phyloP scores from a whole-genome alignment of 2,329 filamentous ascomycete species.

The Venturiaceae sp. region DNA sequence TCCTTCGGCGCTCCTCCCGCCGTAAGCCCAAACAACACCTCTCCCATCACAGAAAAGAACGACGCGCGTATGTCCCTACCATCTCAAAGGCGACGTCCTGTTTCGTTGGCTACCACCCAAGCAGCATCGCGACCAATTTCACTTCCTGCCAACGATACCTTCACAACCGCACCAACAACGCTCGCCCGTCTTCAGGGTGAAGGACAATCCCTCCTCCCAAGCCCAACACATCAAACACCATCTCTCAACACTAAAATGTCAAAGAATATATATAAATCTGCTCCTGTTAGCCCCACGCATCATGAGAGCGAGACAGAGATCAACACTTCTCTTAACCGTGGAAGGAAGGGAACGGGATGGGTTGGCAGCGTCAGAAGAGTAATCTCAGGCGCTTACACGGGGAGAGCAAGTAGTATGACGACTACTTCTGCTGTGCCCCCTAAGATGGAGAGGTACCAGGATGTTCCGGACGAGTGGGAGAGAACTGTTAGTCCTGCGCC shows the following conservation, averaged over 20 bases:
- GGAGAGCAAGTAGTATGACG: not conserved
- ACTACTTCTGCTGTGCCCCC: not conserved
- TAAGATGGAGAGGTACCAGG: not conserved
- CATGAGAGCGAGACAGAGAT: not conserved
- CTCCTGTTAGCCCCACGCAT: conserved; percentile 23
- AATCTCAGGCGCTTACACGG: conserved; percentile 18
- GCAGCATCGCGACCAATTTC: not conserved
- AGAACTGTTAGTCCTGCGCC: not conserved
- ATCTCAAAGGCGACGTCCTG: not conserved
- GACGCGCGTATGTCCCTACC: conserved; percentile 1
- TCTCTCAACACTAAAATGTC: not conserved
- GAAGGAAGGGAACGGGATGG: conserved; percentile 39
- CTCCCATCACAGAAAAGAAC: not conserved
- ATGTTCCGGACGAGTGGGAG: not conserved
- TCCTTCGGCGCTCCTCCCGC: conserved; percentile 21
- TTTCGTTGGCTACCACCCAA: not conserved
- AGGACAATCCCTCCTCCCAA: conserved; percentile 41
- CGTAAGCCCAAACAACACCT: conserved; percentile 16
- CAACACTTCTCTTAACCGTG: conserved; percentile 13
- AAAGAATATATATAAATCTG: conserved; percentile 11
- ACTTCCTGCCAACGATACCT: conserved; percentile 29
- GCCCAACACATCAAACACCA: conserved; percentile 16
- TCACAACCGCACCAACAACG: conserved; percentile 39
- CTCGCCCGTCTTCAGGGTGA: conserved; percentile 41
- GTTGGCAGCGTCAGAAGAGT: conserved; percentile 59